Conservation (phyloP, 768 basidiomycete species). For the Scleroderma citrinum region DNA sequence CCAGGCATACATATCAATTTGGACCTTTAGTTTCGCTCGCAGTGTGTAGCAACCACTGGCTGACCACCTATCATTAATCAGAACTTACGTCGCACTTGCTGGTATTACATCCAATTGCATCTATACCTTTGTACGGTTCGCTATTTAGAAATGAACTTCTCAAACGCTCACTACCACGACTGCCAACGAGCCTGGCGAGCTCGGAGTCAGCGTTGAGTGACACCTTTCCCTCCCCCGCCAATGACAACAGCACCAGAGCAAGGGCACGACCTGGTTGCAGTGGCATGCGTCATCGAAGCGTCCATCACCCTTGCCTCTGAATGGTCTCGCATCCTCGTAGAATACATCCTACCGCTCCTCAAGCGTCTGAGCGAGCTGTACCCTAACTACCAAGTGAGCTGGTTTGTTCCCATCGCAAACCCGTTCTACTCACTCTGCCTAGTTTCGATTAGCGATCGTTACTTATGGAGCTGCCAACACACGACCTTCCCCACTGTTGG, state of each 20-base stretch:
- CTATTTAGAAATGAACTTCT: too few species aligned
- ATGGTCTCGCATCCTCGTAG: conserved; percentile 42
- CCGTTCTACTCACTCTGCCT: not conserved
- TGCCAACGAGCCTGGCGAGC: too few species aligned
- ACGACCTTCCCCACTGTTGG: conserved; percentile 47
- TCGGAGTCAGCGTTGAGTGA: too few species aligned
- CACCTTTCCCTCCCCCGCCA: not conserved
- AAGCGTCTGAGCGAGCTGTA: conserved; percentile 45
- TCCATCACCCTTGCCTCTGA: conserved; percentile 48
- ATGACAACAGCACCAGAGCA: conserved; percentile 19
- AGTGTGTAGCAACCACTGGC: too few species aligned
- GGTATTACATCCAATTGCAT: too few species aligned
- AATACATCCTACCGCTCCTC: conserved; percentile 48
- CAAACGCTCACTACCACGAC: too few species aligned
- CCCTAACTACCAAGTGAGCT: conserved; percentile 33
- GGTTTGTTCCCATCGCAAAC: not conserved
- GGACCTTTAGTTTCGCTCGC: conserved; percentile 1
- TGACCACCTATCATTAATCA: too few species aligned
- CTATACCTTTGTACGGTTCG: too few species aligned
- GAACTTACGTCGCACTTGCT: too few species aligned
- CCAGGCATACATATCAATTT: conserved; percentile 1
- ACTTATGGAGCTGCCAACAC: conserved; percentile 60
- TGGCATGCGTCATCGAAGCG: conserved; percentile 58
- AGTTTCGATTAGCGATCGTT: conserved; percentile 49
- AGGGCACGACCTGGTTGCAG: conserved; percentile 32